Base-by-base conservation (phyloP, 2,329 filamentous ascomycete genomes). In the Cadophora sp. region DNA sequence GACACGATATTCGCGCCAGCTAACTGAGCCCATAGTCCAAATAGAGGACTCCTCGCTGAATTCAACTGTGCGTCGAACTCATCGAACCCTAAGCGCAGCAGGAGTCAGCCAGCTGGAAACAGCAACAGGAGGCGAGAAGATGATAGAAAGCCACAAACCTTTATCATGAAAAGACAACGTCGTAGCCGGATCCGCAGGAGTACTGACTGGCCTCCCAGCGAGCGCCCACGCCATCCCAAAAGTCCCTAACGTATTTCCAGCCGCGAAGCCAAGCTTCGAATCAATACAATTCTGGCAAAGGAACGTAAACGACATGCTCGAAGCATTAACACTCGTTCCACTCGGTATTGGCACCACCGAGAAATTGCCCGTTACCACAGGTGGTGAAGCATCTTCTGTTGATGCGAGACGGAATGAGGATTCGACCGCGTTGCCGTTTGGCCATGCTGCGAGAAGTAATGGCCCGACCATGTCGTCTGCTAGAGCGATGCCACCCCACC, bases 401-500 rank as follows among this genome's bases (percentile, higher is more conserved):
- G 77, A 79, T 27, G 81, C 81, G 68, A 82, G 79, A 6, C 83
- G 78, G 70, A 85, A 83, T 0, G 79, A 81, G 3, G 80, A 79
- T 62, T 83, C 77, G 8, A 84, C 77, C 37, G 74, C 73, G 0
- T 78, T 74, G 1, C 79, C 79, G 68, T 83, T 80, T 1, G 83
- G 77, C 80, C 83, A 85, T 4, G 79, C 81, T 0, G 80, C 78
- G 9, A 85, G 77, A 31, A 85, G 77, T 24, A 85, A 78, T 24
- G 81, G 80, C 9, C 79, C 80, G 58, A 81, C 73, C 82, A 85
- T 84, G 8, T 79, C 77, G 3, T 81, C 81, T 0, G 79, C 81
- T 19, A 84, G 73, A n/a, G 78, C 80, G 51, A 81, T 79, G n/a
- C 81, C 81, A 53, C 80, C 81, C 81, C 81, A 84, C 26, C 83